Conservation (phyloP, 2,329 filamentous ascomycete species). For the Fusarium begoniae region DNA sequence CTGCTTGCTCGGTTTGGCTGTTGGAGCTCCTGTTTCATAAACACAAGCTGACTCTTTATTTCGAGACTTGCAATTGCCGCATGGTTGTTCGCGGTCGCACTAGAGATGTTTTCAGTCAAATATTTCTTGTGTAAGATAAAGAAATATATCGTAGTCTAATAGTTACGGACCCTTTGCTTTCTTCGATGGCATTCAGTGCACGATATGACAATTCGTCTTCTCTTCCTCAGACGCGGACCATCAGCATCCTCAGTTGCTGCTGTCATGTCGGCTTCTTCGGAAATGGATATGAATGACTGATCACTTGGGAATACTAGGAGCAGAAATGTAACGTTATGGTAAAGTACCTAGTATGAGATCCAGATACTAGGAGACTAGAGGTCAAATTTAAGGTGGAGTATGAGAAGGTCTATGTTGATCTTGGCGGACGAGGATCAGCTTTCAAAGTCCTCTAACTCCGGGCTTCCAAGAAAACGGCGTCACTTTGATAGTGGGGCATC, state of each 20-base stretch:
- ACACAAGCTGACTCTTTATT: conserved; percentile 65
- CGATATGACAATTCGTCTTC: conserved; percentile 68
- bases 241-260: neutral
- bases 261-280: conserved; percentile 11
- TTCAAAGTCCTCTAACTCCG: conserved; percentile 9
- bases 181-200: conserved; percentile 72
- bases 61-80: conserved; percentile 66
- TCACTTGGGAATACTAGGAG: neutral
- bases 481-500: neutral
- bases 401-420: neutral
- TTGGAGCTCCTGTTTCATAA: conserved; percentile 63
- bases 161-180: conserved; percentile 63
- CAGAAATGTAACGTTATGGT: neutral
- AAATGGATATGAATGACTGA: neutral
- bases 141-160: too few species aligned
- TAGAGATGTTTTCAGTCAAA: conserved; percentile 39
- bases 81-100: conserved; percentile 69
- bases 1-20: conserved; percentile 38
- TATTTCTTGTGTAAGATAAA: neutral
- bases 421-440: neutral
- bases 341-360: neutral
- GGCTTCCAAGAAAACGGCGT: conserved; percentile 7
- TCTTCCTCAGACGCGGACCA: conserved; percentile 54
- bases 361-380: neutral
- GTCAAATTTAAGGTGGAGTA: neutral